Base-by-base conservation (phyloP, 169 alveolate species). In the Plasmodium relictum region DNA sequence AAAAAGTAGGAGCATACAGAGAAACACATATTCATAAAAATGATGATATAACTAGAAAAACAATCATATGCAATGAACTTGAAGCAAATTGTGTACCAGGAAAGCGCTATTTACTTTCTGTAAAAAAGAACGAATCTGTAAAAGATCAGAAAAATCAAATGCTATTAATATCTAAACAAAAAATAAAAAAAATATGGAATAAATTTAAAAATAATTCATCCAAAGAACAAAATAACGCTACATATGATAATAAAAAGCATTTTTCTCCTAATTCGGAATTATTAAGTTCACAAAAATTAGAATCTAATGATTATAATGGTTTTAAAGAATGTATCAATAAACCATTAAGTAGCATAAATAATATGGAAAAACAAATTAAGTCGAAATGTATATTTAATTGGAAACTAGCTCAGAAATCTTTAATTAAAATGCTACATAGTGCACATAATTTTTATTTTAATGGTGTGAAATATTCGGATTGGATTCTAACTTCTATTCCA, bases 401-500 rank as follows among this genome's bases (percentile, higher is more conserved):
- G 63, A 54, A 54, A 18, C 1, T 54, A 54, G 63, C 37, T 54
- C 16, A 54, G 14, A 54, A 54, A 54, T 8, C 63, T 2, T 54
- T 54, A 54, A 18, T 18, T 5, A 54, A 54, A 16, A 54, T 54
- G 63, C 22, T 54, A 54, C 39, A 78, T 24, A 78, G 89, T 26
- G 89, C 89, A 48, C 89, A 78, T 41, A 65, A 78, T 42, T 78
- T 63, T 56, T n/a, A 62, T 50, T 88, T 87, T 62, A 92, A 88
- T 62, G 92, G 91, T 24, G 93, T 92, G 12, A 76, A 92, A 26
- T 92, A 83, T 80, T 76, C 85, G 1, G 92, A 92, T 24, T 92
- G 95, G 95, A 65, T 65, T 41, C 87, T 83, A 22, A 89, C 88
- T 6, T 88, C 87, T 70, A 92, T 92, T n/a, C 95, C 95, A 42